Percentiles rank a stretch among this genome's conserved stretches.
These are phyloP conservation scores for Cetradonia linearis DNA, from an alignment of 495 filamentous ascomycete genomes.

Conservation along the genomic window DNA sequence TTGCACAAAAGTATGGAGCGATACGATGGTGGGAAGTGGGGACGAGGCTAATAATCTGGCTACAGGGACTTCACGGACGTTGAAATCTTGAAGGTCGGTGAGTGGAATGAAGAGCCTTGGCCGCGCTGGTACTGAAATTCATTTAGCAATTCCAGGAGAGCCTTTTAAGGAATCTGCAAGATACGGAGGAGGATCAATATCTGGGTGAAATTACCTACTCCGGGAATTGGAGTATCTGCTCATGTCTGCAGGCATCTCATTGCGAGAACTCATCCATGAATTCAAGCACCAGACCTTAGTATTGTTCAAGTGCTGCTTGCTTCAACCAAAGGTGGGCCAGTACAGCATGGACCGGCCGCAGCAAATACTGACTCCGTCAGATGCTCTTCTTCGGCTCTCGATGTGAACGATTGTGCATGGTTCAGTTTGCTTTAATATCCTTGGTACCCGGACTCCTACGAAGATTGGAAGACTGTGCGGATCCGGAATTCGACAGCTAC, in stretches of 20 bases:
- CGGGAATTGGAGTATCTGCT: conserved; percentile 19
- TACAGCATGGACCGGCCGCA: neutral
- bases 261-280: conserved; percentile 85
- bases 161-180: conserved; percentile 53
- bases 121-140: conserved; percentile 1
- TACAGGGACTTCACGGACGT: conserved; percentile 59
- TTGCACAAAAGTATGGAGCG: conserved; percentile 76
- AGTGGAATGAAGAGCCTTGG: conserved; percentile 12
- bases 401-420: conserved; percentile 93
- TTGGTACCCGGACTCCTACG: conserved; percentile 84
- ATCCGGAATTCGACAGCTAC: conserved; percentile 78
- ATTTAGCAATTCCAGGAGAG: conserved; percentile 80
- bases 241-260: conserved; percentile 52
- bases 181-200: conserved; percentile 71
- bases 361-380: conserved; percentile 36
- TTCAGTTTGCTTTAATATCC: conserved; percentile 92
- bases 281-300: conserved; percentile 91
- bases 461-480: conserved; percentile 80
- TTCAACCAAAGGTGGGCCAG: conserved; percentile 77
- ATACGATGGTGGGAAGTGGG: conserved; percentile 34
- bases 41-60: conserved; percentile 1
- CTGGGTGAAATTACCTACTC: conserved; percentile 46
- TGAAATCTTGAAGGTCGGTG: conserved; percentile 57
- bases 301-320: conserved; percentile 79
- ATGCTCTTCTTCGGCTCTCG: conserved; percentile 98